Conservation (phyloP, 345 rosid species). For the Balakata baccata region DNA sequence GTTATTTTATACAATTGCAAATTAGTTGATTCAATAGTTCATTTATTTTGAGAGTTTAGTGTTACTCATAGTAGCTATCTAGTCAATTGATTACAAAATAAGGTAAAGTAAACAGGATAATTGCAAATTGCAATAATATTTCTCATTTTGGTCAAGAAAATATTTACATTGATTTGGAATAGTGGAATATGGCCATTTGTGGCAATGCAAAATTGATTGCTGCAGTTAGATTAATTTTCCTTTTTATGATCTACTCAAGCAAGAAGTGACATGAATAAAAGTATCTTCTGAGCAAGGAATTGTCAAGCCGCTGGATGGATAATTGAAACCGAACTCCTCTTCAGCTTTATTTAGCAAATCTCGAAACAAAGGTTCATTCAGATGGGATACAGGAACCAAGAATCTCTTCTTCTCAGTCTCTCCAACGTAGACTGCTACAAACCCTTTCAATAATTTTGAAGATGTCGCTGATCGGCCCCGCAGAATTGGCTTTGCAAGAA, state of each 20-base stretch:
- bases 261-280: conserved; percentile 21
- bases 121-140: no score
- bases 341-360: conserved; percentile 10
- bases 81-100: no score
- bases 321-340: conserved; percentile 18
- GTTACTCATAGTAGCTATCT: no score
- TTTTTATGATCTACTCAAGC: conserved; percentile 13
- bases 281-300: conserved; percentile 19
- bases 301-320: conserved; percentile 18
- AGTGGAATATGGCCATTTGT: no score
- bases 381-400: conserved; percentile 13
- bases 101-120: no score
- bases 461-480: neutral
- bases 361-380: conserved; percentile 11
- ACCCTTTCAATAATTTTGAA: neutral
- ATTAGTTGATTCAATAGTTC: no score
- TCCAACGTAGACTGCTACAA: conserved; percentile 12
- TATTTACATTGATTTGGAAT: conserved; percentile 6
- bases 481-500: neutral
- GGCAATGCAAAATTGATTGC: no score
- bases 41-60: no score
- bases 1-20: no score
- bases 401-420: conserved; percentile 17
- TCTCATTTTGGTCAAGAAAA: no score
- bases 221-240: neutral